Percentiles rank a stretch among this genome's conserved stretches.
These are phyloP conservation scores for Rhodomyrtus psidioides DNA, from an alignment of 441 rosid species.

Conservation along the genomic window DNA sequence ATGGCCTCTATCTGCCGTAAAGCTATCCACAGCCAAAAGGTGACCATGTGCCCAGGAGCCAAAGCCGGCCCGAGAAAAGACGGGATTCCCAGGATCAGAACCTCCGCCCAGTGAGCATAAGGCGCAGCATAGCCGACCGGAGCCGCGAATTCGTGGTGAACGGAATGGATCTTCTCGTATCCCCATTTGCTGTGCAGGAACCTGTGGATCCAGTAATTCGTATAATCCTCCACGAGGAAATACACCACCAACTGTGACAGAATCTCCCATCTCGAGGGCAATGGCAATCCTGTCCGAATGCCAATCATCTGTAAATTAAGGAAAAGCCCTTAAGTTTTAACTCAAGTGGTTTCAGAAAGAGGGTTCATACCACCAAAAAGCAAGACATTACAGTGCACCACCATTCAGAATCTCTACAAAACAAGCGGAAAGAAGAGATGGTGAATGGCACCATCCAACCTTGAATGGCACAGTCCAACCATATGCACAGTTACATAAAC, in stretches of 20 bases:
- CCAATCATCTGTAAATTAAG: slow-evolving; percentile 1
- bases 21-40: slow-evolving; percentile 85
- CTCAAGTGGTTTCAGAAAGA: neutral
- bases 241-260: slow-evolving; percentile 5
- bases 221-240: slow-evolving; percentile 9
- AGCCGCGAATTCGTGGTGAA: slow-evolving; percentile 6
- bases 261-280: slow-evolving; percentile 12
- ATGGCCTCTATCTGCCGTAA: slow-evolving; percentile 84
- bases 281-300: slow-evolving; percentile 7
- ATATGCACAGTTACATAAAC: neutral
- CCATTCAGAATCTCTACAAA: neutral
- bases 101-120: slow-evolving; percentile 86
- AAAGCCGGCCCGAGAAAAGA: slow-evolving; percentile 88
- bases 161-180: slow-evolving; percentile 7
- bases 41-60: slow-evolving; percentile 81
- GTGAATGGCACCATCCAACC: neutral
- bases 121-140: slow-evolving; percentile 55
- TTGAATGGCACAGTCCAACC: neutral
- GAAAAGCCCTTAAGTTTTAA: neutral
- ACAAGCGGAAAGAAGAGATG: neutral
- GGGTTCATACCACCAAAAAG: neutral
- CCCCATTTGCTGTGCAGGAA: slow-evolving; percentile 12
- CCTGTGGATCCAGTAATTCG: slow-evolving; percentile 14
- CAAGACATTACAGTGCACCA: neutral
- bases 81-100: slow-evolving; percentile 82